Evolutionary conservation across 306 rosid genomes (phyloP), one percentile per base, ranked within the genome.

Genomic region (Adenanthera pavonina): DNA sequence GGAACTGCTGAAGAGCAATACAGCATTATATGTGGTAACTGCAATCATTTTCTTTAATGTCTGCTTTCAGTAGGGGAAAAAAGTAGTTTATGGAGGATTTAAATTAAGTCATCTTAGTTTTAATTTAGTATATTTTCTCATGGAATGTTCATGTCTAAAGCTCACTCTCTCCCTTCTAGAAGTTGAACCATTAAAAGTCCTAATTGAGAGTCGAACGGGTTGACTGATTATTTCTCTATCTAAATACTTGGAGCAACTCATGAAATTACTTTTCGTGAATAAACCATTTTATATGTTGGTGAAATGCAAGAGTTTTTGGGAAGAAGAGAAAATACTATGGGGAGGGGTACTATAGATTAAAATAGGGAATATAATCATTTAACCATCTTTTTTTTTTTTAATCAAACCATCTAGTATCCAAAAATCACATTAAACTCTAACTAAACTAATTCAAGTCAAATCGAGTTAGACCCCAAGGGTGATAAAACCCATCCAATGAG

Each of bases 1-100:
- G 92, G 96, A 95, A 61, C 88, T 95, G 80, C 89, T 93, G 81
- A 95, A 95, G 89, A 92, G 98, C 90, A 95, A 93, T 86, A 95
- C 98, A 35, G 88, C 95, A 76, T 79, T 95, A 78, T 95, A 90
- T 88, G 99, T 95, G 95, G 98, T 90, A 95, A 84, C 65, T 78
- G 25, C 85, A 41, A 61, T 17, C 53, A 16, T 72, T 72, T 77
- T 46, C 84, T 75, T 72, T 36, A 51, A 16, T 65, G 16, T 35
- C 52, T 66, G 34, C 61, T 66, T 53, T 77, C 71, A 66, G 15
- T 13, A 12, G 11, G 38, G 38, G 65, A 12, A 7, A 40, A n/a
- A 19, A 8, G 25, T 60, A 14, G 73, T n/a, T 12, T 41, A 4
- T 30, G 47, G 52, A 44, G 71, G 70, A 35, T 34, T 14, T 76